Evolutionary conservation across 2,329 filamentous ascomycete genomes (phyloP).

Genomic region (Rhexocercosporidium sp.): DNA sequence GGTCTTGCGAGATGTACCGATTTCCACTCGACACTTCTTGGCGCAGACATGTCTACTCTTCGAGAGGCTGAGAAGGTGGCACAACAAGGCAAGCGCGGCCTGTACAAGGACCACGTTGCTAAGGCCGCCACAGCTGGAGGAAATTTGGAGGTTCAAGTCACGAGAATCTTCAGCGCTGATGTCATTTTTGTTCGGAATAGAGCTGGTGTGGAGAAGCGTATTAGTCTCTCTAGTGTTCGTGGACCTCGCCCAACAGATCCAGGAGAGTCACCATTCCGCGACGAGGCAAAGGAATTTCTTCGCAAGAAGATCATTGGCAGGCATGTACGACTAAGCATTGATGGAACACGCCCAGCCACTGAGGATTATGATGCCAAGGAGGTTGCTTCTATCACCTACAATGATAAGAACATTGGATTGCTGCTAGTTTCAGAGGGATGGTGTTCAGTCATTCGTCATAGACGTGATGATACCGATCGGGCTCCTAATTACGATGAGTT

Average conservation of each 20-base stretch:
- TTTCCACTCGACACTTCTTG: constrained; percentile 92
- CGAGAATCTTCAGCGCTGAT: constrained; percentile 85
- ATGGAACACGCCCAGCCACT: constrained; percentile 86
- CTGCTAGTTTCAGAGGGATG: constrained; percentile 90
- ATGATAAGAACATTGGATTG: constrained; percentile 86
- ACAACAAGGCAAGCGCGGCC: constrained; percentile 73
- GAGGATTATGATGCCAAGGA: constrained; percentile 95
- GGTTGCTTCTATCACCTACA: constrained; percentile 84
- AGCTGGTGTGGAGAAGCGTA: constrained; percentile 82
- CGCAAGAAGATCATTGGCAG: constrained; percentile 95
- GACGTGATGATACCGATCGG: constrained; percentile 91
- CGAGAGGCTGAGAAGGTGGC: constrained; percentile 87
- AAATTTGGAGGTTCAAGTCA: constrained; percentile 81
- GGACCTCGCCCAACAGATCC: constrained; percentile 90
- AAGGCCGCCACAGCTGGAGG: constrained; percentile 65
- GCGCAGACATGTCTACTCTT: constrained; percentile 83
- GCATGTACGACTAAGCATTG: constrained; percentile 85
- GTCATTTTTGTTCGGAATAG: constrained; percentile 88
- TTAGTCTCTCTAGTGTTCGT: constrained; percentile 90
- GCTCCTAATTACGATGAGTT: constrained; percentile 94
- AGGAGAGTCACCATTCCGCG: constrained; percentile 84
- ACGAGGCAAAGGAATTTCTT: constrained; percentile 95
- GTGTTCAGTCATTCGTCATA: constrained; percentile 91
- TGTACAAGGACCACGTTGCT: constrained; percentile 82
- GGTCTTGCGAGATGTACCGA: constrained; percentile 93